These are phyloP conservation scores for Linum trigynum DNA, from an alignment of 345 rosid genomes.

Conservation along the genomic window DNA sequence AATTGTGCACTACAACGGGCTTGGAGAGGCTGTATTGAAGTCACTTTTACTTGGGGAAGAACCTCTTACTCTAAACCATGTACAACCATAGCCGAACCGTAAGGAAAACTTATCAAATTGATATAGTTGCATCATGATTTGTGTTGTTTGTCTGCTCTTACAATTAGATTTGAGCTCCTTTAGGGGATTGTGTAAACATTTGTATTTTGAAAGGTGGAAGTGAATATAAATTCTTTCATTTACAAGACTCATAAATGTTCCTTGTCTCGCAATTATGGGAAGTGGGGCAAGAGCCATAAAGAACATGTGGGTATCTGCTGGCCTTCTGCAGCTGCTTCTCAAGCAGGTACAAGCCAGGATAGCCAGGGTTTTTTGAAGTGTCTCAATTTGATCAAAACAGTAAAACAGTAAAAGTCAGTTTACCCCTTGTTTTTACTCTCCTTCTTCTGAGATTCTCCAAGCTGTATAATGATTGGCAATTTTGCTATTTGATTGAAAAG, in stretches of 20 bases:
- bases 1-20: slow-evolving; percentile 61
- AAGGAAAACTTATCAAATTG: slow-evolving; percentile 10
- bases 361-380: not conserved
- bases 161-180: slow-evolving; percentile 15
- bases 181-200: slow-evolving; percentile 5
- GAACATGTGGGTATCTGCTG: not conserved
- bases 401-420: too few species aligned
- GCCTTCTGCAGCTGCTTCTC: not conserved
- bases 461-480: too few species aligned
- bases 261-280: not conserved
- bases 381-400: too few species aligned
- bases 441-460: too few species aligned
- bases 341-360: not conserved
- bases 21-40: slow-evolving; percentile 57
- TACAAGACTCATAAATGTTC: not conserved
- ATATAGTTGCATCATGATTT: slow-evolving; percentile 16
- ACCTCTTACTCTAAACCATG: slow-evolving; percentile 31
- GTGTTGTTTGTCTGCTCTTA: slow-evolving; percentile 14
- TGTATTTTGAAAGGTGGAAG: slow-evolving; percentile 16
- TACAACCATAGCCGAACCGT: slow-evolving; percentile 14
- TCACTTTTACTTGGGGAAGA: slow-evolving; percentile 66
- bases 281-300: not conserved
- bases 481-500: too few species aligned
- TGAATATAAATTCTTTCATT: slow-evolving; percentile 9
- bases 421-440: too few species aligned